Base-by-base conservation (phyloP, 129 eudicot genomes). In the Flaveria brownii region DNA sequence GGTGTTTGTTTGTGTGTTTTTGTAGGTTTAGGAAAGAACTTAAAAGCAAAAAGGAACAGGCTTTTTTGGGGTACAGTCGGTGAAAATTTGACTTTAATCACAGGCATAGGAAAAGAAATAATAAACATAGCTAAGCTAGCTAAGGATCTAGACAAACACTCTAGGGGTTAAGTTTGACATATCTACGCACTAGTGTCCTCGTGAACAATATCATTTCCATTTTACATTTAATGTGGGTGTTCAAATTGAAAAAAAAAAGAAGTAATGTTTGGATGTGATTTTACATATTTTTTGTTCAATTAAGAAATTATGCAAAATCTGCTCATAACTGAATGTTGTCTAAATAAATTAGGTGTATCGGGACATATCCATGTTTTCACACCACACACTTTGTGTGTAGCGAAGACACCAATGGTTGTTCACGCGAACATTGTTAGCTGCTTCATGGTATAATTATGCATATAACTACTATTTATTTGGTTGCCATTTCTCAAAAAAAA, bases 1-100 rank as follows among this genome's bases (percentile, higher is more conserved):
- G 70, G 66, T 72, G 68, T 74, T 59, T 80, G 74, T 66, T 45
- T 80, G 60, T 73, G 74, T 67, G 55, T 80, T 55, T 80, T 66
- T 67, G 84, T 80, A 80, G 84, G 80, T 79, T 80, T 51, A 74
- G 56, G 76, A 63, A 80, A 71, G 52, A 51, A 78, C 65, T 74
- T 65, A 65, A 80, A 80, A 73, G 83, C 79, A 54, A 55, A 80
- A 80, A 74, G 80, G 33, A 28, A 68, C 84, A 80, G 80, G 84
- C 84, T 74, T 80, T 80, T 80, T 56, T 18, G 56, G 84, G 61
- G 64, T 74, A 74, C 84, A 74, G 84, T 80, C 76, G 84, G 80
- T 80, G 80, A 74, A 68, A 80, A 28, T 80, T 80, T 74, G 84
- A 80, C 84, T 80, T 80, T 80, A 80, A 80, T 80, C 84, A 80